phyloP scores from a whole-genome alignment of 202 grass and related monocot genomes.

The Tripidium arundinaceum region DNA sequence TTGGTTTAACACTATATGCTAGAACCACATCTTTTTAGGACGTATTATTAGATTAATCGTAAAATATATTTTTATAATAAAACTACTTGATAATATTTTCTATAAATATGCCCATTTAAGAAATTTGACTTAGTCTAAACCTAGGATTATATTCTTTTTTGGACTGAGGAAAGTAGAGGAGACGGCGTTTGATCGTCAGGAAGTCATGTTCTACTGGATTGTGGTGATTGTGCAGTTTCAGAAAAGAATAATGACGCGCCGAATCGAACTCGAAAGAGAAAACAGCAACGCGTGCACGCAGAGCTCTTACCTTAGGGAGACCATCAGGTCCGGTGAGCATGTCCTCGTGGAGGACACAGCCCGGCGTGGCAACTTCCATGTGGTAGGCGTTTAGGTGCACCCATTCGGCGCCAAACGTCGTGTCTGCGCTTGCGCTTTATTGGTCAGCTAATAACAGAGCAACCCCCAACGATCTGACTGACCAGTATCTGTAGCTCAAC shows the following conservation, averaged over 20 bases:
- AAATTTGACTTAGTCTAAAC: too few relatives aligned
- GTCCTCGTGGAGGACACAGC: background rate
- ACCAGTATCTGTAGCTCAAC: conserved; percentile 50
- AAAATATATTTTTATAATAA: too few relatives aligned
- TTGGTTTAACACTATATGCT: too few relatives aligned
- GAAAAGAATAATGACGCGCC: background rate
- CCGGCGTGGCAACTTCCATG: background rate
- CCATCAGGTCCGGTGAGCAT: background rate
- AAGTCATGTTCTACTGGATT: background rate
- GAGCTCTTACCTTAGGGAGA: background rate
- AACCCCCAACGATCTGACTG: background rate
- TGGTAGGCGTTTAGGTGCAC: conserved; percentile 24
- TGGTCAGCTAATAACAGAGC: conserved; percentile 42
- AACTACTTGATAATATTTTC: too few relatives aligned
- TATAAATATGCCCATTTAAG: too few relatives aligned
- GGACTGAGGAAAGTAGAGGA: too few relatives aligned
- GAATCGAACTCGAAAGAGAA: background rate
- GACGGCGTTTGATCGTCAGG: too few relatives aligned
- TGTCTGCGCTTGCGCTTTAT: background rate
- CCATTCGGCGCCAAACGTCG: conserved; percentile 4
- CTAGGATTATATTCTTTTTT: too few relatives aligned
- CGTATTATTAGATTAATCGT: too few relatives aligned
- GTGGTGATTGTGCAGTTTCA: background rate
- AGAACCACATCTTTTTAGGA: too few relatives aligned
- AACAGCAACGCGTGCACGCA: background rate